Evolutionary conservation across 139 green algal genomes (phyloP).

Genomic region (Trebouxia sp.): DNA sequence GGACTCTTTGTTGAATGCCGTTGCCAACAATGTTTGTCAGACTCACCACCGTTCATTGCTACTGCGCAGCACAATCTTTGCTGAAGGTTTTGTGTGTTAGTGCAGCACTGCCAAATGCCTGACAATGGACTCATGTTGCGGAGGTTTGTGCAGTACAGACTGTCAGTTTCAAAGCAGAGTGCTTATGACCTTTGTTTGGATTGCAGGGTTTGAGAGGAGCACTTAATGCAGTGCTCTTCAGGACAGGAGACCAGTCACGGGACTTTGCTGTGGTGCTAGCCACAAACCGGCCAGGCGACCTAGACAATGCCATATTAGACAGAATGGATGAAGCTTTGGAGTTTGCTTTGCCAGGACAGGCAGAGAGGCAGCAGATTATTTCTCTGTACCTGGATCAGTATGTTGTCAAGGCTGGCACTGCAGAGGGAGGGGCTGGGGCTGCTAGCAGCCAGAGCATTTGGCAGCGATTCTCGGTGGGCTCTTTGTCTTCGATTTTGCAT

Average conservation of each 20-base stretch:
- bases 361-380: constrained; percentile 78
- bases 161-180: no score
- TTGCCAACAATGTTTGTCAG: no score
- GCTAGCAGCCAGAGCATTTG: not conserved
- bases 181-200: no score
- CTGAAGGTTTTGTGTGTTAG: no score
- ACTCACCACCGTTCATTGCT: no score
- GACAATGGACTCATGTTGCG: no score
- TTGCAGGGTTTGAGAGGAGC: constrained; percentile 76
- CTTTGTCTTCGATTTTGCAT: no score
- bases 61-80: no score
- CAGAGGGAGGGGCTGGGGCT: constrained; percentile 58
- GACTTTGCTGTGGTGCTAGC: constrained; percentile 82
- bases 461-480: constrained; percentile 2
- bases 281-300: constrained; percentile 91
- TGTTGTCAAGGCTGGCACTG: constrained; percentile 67
- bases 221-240: constrained; percentile 93
- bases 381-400: constrained; percentile 91
- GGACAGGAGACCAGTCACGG: constrained; percentile 68
- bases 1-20: no score
- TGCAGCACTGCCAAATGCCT: no score
- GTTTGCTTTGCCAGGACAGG: constrained; percentile 77
- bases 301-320: constrained; percentile 94
- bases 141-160: no score
- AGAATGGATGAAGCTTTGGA: constrained; percentile 94